Evolutionary conservation across 257 asterid genomes (phyloP).

Genomic region (Solanum habrochaites): DNA sequence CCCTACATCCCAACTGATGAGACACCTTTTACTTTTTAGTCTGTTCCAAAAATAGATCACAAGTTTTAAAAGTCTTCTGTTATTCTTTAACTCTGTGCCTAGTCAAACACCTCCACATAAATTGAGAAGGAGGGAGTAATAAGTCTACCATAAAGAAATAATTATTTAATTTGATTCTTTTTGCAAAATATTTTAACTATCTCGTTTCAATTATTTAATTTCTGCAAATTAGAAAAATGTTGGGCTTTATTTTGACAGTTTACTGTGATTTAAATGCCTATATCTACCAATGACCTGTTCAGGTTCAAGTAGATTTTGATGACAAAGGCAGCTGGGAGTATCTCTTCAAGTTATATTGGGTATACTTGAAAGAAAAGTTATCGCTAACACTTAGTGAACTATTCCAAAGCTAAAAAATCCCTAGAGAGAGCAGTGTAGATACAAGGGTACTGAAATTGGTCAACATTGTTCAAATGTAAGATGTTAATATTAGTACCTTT

Average conservation of each 20-base stretch:
- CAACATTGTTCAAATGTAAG: constrained; percentile 4
- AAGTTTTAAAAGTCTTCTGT: neutral
- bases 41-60: neutral
- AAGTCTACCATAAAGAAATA: neutral
- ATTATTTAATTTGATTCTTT: neutral
- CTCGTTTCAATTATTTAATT: neutral
- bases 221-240: neutral
- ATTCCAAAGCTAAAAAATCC: constrained; percentile 52
- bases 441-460: constrained; percentile 1
- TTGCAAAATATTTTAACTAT: neutral
- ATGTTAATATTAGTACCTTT: neutral
- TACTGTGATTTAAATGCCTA: neutral
- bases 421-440: constrained; percentile 20
- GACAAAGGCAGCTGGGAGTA: constrained; percentile 84
- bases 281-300: constrained; percentile 5
- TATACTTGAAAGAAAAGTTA: constrained; percentile 43
- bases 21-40: neutral
- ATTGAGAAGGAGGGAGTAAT: neutral
- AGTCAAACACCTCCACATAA: neutral
- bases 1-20: neutral
- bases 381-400: constrained; percentile 51
- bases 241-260: neutral
- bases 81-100: neutral
- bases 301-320: constrained; percentile 83
- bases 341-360: constrained; percentile 85